Evolutionary conservation across 116 monocot species (phyloP).

Genomic region (Zostera marina): DNA sequence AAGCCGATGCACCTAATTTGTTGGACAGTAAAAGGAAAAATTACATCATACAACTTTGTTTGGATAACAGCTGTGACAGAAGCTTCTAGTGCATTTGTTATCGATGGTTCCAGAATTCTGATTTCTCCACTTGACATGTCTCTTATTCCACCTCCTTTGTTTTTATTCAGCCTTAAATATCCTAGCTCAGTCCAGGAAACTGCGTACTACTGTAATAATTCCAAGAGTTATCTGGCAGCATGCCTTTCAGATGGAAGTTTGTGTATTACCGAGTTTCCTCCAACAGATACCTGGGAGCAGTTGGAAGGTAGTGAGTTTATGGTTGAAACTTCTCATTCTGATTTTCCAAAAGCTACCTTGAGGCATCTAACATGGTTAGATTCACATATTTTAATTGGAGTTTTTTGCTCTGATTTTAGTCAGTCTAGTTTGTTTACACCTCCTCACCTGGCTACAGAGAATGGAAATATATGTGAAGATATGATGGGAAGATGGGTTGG

Average conservation of each 20-base stretch:
- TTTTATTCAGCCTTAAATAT: constrained; percentile 69
- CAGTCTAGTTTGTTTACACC: background rate
- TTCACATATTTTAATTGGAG: constrained; percentile 49
- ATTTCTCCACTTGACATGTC: constrained; percentile 68
- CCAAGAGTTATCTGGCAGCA: constrained; percentile 48
- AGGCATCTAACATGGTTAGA: constrained; percentile 77
- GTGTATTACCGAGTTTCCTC: constrained; percentile 48
- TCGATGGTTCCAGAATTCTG: constrained; percentile 50
- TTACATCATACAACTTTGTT: constrained; percentile 48
- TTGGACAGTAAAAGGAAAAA: constrained; percentile 61
- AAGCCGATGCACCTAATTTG: constrained; percentile 62
- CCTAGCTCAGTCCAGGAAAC: constrained; percentile 39
- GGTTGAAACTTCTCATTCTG: constrained; percentile 26
- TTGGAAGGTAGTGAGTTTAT: constrained; percentile 49
- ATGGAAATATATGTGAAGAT: constrained; percentile 8
- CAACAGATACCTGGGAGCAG: constrained; percentile 40
- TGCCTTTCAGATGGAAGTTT: constrained; percentile 61
- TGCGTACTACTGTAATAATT: constrained; percentile 32
- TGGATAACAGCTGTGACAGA: constrained; percentile 75
- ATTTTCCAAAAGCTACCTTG: constrained; percentile 14
- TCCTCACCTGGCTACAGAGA: background rate
- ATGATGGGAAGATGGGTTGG: constrained; percentile 1
- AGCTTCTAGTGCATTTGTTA: constrained; percentile 54
- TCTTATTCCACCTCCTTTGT: constrained; percentile 93
- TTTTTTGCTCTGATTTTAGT: constrained; percentile 9